Conservation (phyloP, 495 filamentous ascomycete species). For the Lasiosphaeriaceae sp. region DNA sequence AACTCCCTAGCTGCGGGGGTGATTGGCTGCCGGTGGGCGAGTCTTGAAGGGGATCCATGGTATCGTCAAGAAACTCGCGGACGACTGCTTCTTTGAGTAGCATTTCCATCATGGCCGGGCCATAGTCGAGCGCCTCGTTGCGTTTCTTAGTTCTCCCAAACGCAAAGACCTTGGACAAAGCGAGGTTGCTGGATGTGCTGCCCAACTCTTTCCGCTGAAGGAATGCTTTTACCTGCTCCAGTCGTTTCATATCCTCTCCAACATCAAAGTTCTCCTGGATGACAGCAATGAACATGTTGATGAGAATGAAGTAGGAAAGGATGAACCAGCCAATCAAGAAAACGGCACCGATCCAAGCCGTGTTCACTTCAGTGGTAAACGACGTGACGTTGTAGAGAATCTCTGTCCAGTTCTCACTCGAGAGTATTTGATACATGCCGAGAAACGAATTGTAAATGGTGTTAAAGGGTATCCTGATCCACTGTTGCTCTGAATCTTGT, state of each 20-base stretch:
- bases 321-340: constrained; percentile 97
- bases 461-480: constrained; percentile 69
- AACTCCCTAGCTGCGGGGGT: constrained; percentile 20
- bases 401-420: constrained; percentile 92
- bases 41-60: constrained; percentile 40
- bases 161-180: constrained; percentile 82
- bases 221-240: constrained; percentile 93
- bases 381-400: constrained; percentile 80
- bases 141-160: constrained; percentile 62
- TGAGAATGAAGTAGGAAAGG: constrained; percentile 87
- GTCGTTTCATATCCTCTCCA: constrained; percentile 96
- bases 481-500: constrained; percentile 50
- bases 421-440: constrained; percentile 98
- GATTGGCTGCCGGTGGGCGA: constrained; percentile 33
- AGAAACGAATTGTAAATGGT: constrained; percentile 94
- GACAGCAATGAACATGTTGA: constrained; percentile 99
- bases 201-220: constrained; percentile 86
- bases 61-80: constrained; percentile 87
- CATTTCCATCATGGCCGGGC: constrained; percentile 87
- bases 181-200: constrained; percentile 61
- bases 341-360: constrained; percentile 89
- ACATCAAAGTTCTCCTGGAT: constrained; percentile 99
- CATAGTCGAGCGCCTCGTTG: constrained; percentile 83
- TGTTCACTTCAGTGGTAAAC: constrained; percentile 56
- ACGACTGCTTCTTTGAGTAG: constrained; percentile 93